Evolutionary conservation across 805 yeast species (phyloP), one percentile per base, ranked within the genome.

Genomic region (Candida easanensis): DNA sequence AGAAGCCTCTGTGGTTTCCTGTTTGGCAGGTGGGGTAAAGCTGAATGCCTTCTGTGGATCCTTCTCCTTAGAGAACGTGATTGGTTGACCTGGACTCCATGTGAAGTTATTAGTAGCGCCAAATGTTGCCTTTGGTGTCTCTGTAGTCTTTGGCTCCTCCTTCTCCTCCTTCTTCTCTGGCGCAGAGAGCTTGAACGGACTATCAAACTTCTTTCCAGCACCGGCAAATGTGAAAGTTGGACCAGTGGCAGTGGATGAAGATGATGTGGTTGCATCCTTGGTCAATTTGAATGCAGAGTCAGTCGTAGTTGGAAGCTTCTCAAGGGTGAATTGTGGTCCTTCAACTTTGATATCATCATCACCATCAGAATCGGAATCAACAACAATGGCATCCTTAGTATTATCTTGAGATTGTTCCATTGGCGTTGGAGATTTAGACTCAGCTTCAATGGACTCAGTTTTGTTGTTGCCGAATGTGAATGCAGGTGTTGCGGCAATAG

Each of bases 301-400:
- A 3, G 68, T 67, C 2, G 77, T 69, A 4, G 71, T 71, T 41
- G 82, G 82, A 22, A 73, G 69, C 22, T 67, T 55, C 14, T 58
- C 60, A 23, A 77, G 49, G 8, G 71, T 73, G 59, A 87, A 87
- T 13, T 70, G 63, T 17, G 95, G 95, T 1, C 95, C 95, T 61
- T 85, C 77, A 22, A 84, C 74, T 57, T 80, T 82, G 20, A 81
- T 63, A 28, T 80, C 85, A 17, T 80, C 79, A 35, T 77, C 82
- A 15, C 38, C 22, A 18, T 45, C 47, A 7, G 42, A 36, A 40
- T 74, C 80, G 3, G 74, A 66, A 21, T 52, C 58, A 11, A 42
- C 53, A 13, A 52, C 56, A 36, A 54, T 39, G 15, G 52, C 44
- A 19, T 41, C 49, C 19, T 48, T 47, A 19, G 33, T 42, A 21